These are phyloP conservation scores for Scopulariopsis brevicaulis DNA, from an alignment of 2,329 filamentous ascomycete species.

Conservation along the genomic window DNA sequence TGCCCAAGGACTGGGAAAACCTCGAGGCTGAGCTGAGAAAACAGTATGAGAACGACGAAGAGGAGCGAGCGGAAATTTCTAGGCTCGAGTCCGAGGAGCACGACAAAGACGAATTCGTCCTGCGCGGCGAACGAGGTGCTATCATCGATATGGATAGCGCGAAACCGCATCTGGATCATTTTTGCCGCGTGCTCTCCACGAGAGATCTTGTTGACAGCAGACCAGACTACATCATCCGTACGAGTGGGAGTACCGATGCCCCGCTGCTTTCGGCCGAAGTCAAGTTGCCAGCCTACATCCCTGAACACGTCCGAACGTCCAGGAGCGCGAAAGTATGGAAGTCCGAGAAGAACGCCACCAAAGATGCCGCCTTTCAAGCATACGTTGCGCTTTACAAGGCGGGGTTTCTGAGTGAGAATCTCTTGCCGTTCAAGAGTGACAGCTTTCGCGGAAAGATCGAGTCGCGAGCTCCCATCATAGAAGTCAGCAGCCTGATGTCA, in stretches of 20 bases:
- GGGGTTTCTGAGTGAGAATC: conserved; percentile 64
- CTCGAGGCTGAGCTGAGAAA: conserved; percentile 37
- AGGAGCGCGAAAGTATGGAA: conserved; percentile 47
- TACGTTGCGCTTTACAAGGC: conserved; percentile 59
- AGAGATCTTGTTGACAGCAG: conserved; percentile 49
- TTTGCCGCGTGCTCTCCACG: conserved; percentile 53
- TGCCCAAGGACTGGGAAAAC: conserved; percentile 41
- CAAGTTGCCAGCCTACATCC: conserved; percentile 58
- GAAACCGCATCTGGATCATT: conserved; percentile 67
- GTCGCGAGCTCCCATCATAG: conserved; percentile 19
- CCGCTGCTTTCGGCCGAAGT: conserved; percentile 44
- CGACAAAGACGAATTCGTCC: not conserved
- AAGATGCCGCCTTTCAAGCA: conserved; percentile 75
- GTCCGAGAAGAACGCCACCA: conserved; percentile 60
- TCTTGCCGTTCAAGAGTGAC: conserved; percentile 51
- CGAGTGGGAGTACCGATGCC: conserved; percentile 11
- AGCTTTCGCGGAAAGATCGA: conserved; percentile 24
- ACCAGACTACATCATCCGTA: conserved; percentile 54
- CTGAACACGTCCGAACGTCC: conserved; percentile 45
- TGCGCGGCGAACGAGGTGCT: conserved; percentile 34
- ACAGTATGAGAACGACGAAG: conserved; percentile 53
- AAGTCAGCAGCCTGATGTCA: conserved; percentile 25
- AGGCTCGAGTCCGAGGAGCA: conserved; percentile 25
- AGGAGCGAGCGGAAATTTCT: conserved; percentile 32
- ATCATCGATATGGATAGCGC: conserved; percentile 63